phyloP scores from a whole-genome alignment of 2,329 filamentous ascomycete genomes.

The Ceratocystiopsis minuta region DNA sequence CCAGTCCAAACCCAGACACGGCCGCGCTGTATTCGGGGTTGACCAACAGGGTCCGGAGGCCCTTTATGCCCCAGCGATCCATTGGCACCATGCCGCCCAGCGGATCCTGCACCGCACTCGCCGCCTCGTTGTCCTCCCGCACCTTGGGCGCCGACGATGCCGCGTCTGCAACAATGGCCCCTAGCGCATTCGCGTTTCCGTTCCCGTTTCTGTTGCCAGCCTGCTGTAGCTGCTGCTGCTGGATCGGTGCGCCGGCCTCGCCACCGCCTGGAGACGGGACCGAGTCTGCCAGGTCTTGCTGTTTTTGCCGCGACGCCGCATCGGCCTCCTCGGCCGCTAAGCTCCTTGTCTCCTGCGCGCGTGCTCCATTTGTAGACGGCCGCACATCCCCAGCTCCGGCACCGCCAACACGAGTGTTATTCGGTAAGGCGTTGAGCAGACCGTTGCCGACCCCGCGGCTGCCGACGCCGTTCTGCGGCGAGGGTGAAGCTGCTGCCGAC shows the following conservation, averaged over 20 bases:
- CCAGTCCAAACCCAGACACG: conserved; percentile 40
- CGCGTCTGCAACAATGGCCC: too few species aligned
- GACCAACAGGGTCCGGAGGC: conserved; percentile 43
- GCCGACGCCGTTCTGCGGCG: conserved; percentile 18
- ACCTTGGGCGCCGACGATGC: conserved; percentile 15
- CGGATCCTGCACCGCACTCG: conserved; percentile 32
- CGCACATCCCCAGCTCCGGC: conserved; percentile 29
- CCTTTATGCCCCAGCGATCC: conserved; percentile 49
- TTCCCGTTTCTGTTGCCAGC: too few species aligned
- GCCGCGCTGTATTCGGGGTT: conserved; percentile 45
- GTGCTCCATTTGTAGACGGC: conserved; percentile 26
- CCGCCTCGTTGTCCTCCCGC: conserved; percentile 24
- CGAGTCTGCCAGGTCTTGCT: too few species aligned
- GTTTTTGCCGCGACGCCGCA: conserved; percentile 21
- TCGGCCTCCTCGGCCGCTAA: conserved; percentile 23
- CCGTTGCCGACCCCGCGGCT: conserved; percentile 29
- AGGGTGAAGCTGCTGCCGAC: conserved; percentile 8
- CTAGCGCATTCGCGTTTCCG: too few species aligned
- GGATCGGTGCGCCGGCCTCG: too few species aligned
- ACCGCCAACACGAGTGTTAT: conserved; percentile 30
- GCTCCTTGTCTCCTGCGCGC: conserved; percentile 24
- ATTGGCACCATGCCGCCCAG: conserved; percentile 41
- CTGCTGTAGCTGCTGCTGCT: too few species aligned
- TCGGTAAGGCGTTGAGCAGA: conserved; percentile 44
- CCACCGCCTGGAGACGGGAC: too few species aligned